Base-by-base conservation (phyloP, 1,284 basidiomycete genomes). In the Rhodotorula sp. region DNA sequence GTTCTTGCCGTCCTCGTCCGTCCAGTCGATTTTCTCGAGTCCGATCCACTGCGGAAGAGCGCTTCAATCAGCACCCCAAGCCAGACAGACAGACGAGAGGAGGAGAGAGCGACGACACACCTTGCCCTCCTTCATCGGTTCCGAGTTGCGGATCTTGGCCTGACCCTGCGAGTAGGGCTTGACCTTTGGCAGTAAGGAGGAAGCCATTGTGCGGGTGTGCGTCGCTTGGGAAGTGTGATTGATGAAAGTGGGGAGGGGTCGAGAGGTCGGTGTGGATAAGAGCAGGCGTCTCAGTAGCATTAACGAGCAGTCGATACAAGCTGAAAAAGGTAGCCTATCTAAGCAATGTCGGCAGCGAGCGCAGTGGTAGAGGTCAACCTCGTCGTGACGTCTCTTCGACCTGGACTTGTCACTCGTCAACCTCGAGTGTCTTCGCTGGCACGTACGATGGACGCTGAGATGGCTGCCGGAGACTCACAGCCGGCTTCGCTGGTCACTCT, bases 1-100 rank as follows among this genome's bases (percentile, higher is more conserved):
- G 89, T 93, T 69, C 60, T 68, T 67, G 52, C 71, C 68, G 55
- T 69, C 70, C 50, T 72, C 59, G 59, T 74, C 72, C 11, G 59
- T 67, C 70, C 73, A 75, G 34, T 74, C 62, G 26, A 62, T 46
- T 28, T 62, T 62, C 26, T 52, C 40, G 13, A 62, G 44, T n/a
- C 55, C 61, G 61, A 62, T 34, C 61, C 61, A 62, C 52, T 55
- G 20, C 16, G 10, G 40, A 44, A 44, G 10, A 44, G 15, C 1
- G 16, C 59, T 11, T 11, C 11, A 24, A n/a, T 50, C 24, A n/a
- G 48, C n/a, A 34, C 34, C 5, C 34, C 34, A 7, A 50, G 48
- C 48, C 24, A 11, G 48, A 20, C 4, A 18, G 18, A 22, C 22
- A 26, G n/a, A 44, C 37, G n/a, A 24, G 11, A 44, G 53, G 10